Evolutionary conservation across 345 rosid species (phyloP).

Genomic region (Lepidium africanum): DNA sequence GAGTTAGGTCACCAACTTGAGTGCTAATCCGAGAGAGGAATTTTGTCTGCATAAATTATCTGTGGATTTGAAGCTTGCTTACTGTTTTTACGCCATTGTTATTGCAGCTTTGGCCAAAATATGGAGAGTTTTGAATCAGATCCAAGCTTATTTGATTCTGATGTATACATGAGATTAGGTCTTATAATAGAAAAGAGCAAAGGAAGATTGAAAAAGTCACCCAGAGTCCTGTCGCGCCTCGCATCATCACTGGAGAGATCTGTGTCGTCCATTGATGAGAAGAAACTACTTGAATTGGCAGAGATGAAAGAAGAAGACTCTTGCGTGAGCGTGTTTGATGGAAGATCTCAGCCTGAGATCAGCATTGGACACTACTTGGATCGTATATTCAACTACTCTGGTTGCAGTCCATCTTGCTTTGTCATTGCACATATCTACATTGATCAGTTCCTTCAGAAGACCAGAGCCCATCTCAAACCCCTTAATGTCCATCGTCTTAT

Average conservation of each 20-base stretch:
- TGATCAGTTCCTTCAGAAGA: constrained; percentile 46
- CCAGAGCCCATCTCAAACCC: constrained; percentile 49
- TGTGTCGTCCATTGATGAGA: constrained; percentile 38
- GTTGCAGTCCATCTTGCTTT: constrained; percentile 94
- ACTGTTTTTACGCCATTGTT: not conserved
- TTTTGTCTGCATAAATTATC: not conserved
- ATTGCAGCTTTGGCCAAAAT: not conserved
- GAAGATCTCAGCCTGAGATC: constrained; percentile 52
- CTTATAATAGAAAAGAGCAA: constrained; percentile 39
- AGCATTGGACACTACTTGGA: constrained; percentile 59
- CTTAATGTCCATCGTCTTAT: constrained; percentile 82
- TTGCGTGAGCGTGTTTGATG: constrained; percentile 48
- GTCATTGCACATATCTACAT: constrained; percentile 66
- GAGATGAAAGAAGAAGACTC: constrained; percentile 20
- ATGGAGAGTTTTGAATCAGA: constrained; percentile 48
- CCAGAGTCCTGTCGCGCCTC: constrained; percentile 44
- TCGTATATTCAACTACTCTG: constrained; percentile 76
- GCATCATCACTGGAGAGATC: constrained; percentile 59
- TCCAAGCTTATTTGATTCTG: constrained; percentile 27
- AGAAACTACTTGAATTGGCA: constrained; percentile 20
- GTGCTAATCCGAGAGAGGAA: not conserved
- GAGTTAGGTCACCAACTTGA: constrained; percentile 15
- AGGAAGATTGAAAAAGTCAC: constrained; percentile 32
- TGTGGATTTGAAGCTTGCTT: not conserved
- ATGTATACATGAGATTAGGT: constrained; percentile 49